phyloP scores from a whole-genome alignment of 768 basidiomycete genomes.

The Cystobasidium ongulense region DNA sequence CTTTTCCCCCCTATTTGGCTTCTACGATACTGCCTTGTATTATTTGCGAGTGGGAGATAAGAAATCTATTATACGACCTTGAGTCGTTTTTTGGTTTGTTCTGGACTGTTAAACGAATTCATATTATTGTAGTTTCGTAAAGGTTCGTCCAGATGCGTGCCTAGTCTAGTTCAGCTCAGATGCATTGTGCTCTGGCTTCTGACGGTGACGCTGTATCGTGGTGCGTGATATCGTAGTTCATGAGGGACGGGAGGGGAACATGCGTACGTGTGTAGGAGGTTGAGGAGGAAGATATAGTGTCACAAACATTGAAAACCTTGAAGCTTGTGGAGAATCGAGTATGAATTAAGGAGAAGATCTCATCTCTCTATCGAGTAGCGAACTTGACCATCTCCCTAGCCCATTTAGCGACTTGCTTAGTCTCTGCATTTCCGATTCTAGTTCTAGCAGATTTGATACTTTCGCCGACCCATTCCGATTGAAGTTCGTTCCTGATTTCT shows the following conservation, averaged over 20 bases:
- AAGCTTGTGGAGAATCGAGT: background rate
- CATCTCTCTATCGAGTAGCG: background rate
- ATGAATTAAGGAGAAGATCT: no score
- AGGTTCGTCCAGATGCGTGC: background rate
- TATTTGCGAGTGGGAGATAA: background rate
- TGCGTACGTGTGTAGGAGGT: background rate
- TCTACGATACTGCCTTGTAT: background rate
- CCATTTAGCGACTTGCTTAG: conserved; percentile 85
- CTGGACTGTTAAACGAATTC: background rate
- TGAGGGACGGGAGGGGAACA: no score
- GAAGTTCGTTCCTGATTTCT: conserved; percentile 67
- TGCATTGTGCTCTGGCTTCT: background rate
- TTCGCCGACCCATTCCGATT: conserved; percentile 68
- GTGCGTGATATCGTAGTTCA: background rate
- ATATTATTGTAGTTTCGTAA: background rate
- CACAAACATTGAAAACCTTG: background rate
- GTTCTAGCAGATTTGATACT: conserved; percentile 62
- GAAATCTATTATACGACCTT: background rate
- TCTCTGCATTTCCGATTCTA: conserved; percentile 61
- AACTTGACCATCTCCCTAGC: conserved; percentile 64
- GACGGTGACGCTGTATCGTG: background rate
- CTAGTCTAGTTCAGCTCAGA: background rate
- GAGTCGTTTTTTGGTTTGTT: background rate
- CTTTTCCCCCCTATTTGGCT: no score
- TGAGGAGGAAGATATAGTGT: background rate